Base-by-base conservation (phyloP, 768 basidiomycete species). In the Tubosaeta sp. region DNA sequence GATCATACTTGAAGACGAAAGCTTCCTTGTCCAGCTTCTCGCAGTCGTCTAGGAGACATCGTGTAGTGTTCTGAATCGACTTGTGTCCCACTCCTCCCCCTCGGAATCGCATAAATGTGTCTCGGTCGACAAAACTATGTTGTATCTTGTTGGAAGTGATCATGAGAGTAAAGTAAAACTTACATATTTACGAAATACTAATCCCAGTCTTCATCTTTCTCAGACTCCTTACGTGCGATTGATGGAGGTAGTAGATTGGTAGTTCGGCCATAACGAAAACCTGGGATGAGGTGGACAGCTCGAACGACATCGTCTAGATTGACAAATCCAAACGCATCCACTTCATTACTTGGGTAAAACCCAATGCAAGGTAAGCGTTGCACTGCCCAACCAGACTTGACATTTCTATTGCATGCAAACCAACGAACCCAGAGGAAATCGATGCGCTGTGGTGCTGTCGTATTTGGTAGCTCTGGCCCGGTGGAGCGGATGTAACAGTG, bases 291-390 rank as follows among this genome's bases (percentile, higher is more conserved):
- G 52, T 79, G 76, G 13, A 55, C 58, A 1, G 56, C 71, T 1
- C 69, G 69, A 44, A 80, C 56, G 6, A 80, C 67, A 2, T 63
- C 51, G 4, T 48, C 45, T 0, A 77, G 78, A 53, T 79, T 69
- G 3, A 80, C 31, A 52, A 80, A 79, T 0, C 76, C 75, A 57
- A 78, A 79, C 13, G 72, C 67, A 13, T 50, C 59, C 0, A 52
- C 45, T 19, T 69, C 64, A 1, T 59, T 35, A 3, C 52, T 46
- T 2, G 58, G 46, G 2, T 77, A 49, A 61, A 77, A 80, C 0
- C 69, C 71, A 9, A 81, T 35, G 16, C 25, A 10, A 43, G 24
- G 42, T 4, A 43, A 32, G 31, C 11, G 31, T 32, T 32, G 31
- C 31, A 32, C 31, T 11, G 10, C 31, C 31, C 31, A 32, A 32